A percentile compares a stretch with the other conserved stretches of the same genome.
phyloP scores from a whole-genome alignment of 1,284 basidiomycete genomes.

The Cryptococcus sp. region DNA sequence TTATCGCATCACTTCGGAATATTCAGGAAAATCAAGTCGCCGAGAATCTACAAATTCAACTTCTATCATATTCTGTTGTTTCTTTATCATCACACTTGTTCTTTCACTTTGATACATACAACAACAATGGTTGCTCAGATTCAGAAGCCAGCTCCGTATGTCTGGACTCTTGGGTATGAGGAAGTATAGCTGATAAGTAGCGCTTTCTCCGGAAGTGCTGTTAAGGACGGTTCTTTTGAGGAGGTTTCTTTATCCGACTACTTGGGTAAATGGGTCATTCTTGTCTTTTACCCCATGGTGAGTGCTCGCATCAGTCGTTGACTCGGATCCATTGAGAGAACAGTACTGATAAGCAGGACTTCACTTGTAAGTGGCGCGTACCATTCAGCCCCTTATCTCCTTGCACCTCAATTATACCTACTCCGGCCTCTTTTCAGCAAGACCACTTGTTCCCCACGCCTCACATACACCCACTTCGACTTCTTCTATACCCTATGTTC shows the following conservation, averaged over 20 bases:
- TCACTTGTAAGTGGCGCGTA: slow-evolving; percentile 27
- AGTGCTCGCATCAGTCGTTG: slow-evolving; percentile 23
- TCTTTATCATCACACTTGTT: not conserved
- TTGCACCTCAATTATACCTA: not conserved
- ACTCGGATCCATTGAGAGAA: not conserved
- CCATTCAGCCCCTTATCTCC: slow-evolving; percentile 25
- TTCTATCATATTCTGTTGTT: not conserved
- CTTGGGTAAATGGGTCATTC: slow-evolving; percentile 77
- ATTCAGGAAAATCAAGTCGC: no score
- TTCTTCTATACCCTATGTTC: not conserved
- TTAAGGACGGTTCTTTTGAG: slow-evolving; percentile 69
- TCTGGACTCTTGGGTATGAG: slow-evolving; percentile 4
- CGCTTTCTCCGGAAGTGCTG: slow-evolving; percentile 66
- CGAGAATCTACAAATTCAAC: not conserved
- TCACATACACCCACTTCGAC: no score
- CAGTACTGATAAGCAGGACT: slow-evolving; percentile 22
- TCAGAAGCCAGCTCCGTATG: slow-evolving; percentile 46
- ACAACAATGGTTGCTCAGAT: slow-evolving; percentile 30
- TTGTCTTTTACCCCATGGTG: slow-evolving; percentile 77
- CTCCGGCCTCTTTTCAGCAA: no score
- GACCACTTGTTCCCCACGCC: no score
- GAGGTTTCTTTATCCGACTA: slow-evolving; percentile 68
- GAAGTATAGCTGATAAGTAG: slow-evolving; percentile 13
- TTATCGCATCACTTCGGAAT: no score
- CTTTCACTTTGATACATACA: not conserved